phyloP scores from a whole-genome alignment of 768 basidiomycete species.

The Collybia nuda region DNA sequence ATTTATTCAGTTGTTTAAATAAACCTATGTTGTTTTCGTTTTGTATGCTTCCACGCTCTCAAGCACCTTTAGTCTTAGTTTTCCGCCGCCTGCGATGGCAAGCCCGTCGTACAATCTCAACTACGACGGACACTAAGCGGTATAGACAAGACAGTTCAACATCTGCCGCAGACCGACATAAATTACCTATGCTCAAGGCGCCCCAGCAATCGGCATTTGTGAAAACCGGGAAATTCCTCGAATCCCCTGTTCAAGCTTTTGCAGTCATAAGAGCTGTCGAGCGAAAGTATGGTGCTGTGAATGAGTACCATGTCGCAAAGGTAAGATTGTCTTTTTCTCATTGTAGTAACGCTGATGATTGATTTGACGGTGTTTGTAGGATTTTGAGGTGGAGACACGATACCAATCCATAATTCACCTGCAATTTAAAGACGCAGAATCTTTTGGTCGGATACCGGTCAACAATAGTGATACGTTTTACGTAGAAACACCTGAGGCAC shows the following conservation, averaged over 20 bases:
- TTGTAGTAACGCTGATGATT: not conserved
- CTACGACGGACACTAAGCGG: not conserved
- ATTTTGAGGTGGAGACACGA: constrained; percentile 40
- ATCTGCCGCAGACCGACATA: not conserved
- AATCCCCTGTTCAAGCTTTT: constrained; percentile 49
- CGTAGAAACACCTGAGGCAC: constrained; percentile 21
- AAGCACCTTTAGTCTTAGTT: not conserved
- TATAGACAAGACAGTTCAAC: not conserved
- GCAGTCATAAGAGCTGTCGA: constrained; percentile 56
- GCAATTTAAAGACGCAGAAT: constrained; percentile 44
- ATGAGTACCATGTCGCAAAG: constrained; percentile 40
- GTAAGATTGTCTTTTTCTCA: constrained; percentile 24
- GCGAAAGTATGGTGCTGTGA: constrained; percentile 48
- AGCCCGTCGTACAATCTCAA: not conserved
- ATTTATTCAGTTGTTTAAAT: not conserved
- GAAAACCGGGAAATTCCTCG: constrained; percentile 37
- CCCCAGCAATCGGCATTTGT: constrained; percentile 29
- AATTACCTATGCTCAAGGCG: not conserved
- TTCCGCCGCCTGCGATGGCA: not conserved
- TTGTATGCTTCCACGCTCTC: not conserved
- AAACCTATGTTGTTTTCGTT: not conserved
- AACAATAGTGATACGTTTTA: constrained; percentile 20
- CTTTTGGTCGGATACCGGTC: constrained; percentile 34
- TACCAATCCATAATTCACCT: constrained; percentile 45
- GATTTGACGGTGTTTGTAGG: constrained; percentile 30